Conservation (phyloP, 83 land plant genomes). For the Larix sibirica region DNA sequence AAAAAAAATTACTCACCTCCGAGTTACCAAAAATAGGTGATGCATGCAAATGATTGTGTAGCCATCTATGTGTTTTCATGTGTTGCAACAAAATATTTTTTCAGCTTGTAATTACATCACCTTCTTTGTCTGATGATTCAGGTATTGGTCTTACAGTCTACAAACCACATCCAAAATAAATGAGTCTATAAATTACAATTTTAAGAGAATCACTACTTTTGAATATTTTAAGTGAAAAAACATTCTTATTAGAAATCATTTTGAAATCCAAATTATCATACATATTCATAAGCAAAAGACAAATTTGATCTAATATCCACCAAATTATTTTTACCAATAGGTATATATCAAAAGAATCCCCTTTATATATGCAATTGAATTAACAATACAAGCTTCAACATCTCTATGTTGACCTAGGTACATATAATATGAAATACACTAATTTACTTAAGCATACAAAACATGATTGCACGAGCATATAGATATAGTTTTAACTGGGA, state of each 20-base stretch:
- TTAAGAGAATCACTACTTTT: not conserved
- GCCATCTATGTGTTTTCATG: constrained; percentile 92
- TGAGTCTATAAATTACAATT: not conserved
- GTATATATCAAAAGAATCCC: not conserved
- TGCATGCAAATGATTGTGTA: constrained; percentile 92
- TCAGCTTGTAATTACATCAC: constrained; percentile 68
- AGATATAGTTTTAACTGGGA: too few species aligned
- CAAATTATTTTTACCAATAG: not conserved
- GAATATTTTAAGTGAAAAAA: too few species aligned
- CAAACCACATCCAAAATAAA: constrained; percentile 7
- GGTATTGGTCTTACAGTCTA: constrained; percentile 66
- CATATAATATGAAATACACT: too few species aligned
- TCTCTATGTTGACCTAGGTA: not conserved
- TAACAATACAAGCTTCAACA: not conserved
- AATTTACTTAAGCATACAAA: too few species aligned
- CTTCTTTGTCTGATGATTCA: constrained; percentile 75
- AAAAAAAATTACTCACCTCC: constrained; percentile 59
- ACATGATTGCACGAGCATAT: too few species aligned
- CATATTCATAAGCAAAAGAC: not conserved
- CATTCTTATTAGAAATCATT: too few species aligned
- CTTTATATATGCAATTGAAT: not conserved
- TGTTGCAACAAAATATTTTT: constrained; percentile 81
- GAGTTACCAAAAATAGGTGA: constrained; percentile 92
- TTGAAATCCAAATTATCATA: not conserved
- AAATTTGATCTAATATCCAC: not conserved